Evolutionary conservation across 441 rosid species (phyloP).

Genomic region (Jatropha podagrica): DNA sequence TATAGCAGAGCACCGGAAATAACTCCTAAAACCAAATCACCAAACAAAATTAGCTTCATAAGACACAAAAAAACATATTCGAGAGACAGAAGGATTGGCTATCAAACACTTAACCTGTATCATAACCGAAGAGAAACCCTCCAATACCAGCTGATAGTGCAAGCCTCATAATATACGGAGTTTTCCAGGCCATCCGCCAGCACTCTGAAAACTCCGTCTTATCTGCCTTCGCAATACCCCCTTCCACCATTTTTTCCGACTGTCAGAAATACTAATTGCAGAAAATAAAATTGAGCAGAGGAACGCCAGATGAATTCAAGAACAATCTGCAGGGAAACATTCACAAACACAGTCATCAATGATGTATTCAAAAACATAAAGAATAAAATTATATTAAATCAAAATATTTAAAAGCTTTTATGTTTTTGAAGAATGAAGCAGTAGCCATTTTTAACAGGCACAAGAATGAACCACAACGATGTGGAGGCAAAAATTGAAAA

Average conservation of each 20-base stretch:
- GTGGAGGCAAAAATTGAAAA: too few relatives aligned
- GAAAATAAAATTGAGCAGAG: background rate
- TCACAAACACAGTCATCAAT: background rate
- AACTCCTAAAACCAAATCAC: constrained; percentile 45
- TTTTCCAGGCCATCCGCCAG: constrained; percentile 62
- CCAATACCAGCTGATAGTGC: constrained; percentile 92
- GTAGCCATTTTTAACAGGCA: too few relatives aligned
- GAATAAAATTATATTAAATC: background rate
- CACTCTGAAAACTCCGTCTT: constrained; percentile 69
- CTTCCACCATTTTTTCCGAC: constrained; percentile 55
- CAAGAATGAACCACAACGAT: too few relatives aligned
- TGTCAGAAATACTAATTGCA: background rate
- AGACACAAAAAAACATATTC: too few relatives aligned
- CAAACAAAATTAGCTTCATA: background rate
- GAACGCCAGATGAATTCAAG: background rate
- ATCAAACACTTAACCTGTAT: constrained; percentile 51
- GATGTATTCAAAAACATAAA: background rate
- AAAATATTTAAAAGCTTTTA: background rate
- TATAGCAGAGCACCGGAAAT: constrained; percentile 86
- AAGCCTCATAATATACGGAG: constrained; percentile 78
- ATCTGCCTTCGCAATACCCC: constrained; percentile 46
- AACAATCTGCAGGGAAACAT: background rate
- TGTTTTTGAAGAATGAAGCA: too few relatives aligned
- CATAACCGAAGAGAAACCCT: constrained; percentile 86
- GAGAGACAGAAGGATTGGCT: too few relatives aligned